Conservation (phyloP, 495 filamentous ascomycete genomes). For the Penicillium coprophilum region DNA sequence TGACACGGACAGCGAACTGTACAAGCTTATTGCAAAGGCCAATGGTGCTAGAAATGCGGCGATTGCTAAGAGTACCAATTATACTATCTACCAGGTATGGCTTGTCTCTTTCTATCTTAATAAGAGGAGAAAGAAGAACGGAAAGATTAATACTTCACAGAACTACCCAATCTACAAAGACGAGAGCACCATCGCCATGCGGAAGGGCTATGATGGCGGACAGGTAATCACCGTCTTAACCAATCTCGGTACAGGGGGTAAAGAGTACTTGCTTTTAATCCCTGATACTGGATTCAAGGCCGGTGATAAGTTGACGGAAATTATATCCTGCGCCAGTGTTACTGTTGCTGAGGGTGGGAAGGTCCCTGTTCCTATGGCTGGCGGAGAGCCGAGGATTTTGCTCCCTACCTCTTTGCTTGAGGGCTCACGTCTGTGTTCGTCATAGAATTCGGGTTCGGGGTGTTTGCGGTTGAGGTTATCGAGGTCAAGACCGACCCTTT, state of each 20-base stretch:
- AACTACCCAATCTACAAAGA: constrained; percentile 58
- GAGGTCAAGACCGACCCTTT: neutral
- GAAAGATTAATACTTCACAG: constrained; percentile 21
- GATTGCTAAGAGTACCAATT: constrained; percentile 44
- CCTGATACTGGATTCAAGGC: constrained; percentile 38
- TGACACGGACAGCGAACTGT: constrained; percentile 58
- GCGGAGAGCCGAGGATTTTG: constrained; percentile 32
- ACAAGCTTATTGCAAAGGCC: constrained; percentile 56
- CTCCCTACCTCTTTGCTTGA: constrained; percentile 23
- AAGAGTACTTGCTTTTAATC: constrained; percentile 48
- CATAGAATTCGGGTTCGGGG: neutral
- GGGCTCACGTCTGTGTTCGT: neutral
- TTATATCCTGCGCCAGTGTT: constrained; percentile 43
- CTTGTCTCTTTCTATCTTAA: neutral
- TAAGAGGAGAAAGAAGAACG: neutral
- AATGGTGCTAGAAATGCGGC: constrained; percentile 62
- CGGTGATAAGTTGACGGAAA: constrained; percentile 40
- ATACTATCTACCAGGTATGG: constrained; percentile 48
- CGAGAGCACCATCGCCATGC: constrained; percentile 56
- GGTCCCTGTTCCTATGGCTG: constrained; percentile 37
- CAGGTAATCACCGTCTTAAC: constrained; percentile 62
- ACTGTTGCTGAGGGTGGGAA: constrained; percentile 37
- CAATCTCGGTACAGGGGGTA: constrained; percentile 53
- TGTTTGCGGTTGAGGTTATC: neutral
- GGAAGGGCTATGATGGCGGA: constrained; percentile 57